A percentile compares a stretch with the other conserved stretches of the same genome.
Conservation (phyloP, 345 rosid species). For the Salix arbutifolia region DNA sequence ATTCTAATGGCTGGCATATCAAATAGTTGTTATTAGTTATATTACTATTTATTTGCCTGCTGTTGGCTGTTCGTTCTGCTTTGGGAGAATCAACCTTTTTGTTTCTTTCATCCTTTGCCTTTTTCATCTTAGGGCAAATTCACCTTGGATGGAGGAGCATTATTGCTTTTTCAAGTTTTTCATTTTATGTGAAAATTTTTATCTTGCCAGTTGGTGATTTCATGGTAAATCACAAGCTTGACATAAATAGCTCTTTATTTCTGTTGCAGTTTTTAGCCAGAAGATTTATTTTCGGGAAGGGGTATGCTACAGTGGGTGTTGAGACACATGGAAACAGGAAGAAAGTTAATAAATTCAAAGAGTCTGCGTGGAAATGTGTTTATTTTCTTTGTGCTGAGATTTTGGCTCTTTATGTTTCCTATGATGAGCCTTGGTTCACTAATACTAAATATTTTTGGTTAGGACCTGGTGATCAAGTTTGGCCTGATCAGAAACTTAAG, state of each 20-base stretch:
- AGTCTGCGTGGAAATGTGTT: constrained; percentile 92
- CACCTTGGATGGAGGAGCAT: too few species aligned
- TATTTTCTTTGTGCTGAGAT: constrained; percentile 84
- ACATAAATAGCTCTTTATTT: neutral
- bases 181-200: too few species aligned
- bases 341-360: constrained; percentile 76
- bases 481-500: constrained; percentile 93
- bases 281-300: constrained; percentile 52
- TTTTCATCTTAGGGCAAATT: too few species aligned
- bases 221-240: neutral
- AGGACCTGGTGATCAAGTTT: constrained; percentile 87
- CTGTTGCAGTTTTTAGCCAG: constrained; percentile 55
- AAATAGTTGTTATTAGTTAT: too few species aligned
- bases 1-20: too few species aligned
- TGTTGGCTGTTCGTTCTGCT: too few species aligned
- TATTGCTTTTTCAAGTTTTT: too few species aligned
- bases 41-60: too few species aligned
- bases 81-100: too few species aligned
- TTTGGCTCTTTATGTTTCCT: constrained; percentile 67
- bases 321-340: constrained; percentile 39
- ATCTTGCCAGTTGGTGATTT: neutral
- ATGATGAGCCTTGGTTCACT: constrained; percentile 83
- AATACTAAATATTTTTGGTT: constrained; percentile 78
- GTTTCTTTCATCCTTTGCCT: too few species aligned
- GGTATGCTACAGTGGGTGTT: constrained; percentile 22